These are phyloP conservation scores for Drosera spatulata DNA, from an alignment of 179 eudicot genomes.

Conservation along the genomic window DNA sequence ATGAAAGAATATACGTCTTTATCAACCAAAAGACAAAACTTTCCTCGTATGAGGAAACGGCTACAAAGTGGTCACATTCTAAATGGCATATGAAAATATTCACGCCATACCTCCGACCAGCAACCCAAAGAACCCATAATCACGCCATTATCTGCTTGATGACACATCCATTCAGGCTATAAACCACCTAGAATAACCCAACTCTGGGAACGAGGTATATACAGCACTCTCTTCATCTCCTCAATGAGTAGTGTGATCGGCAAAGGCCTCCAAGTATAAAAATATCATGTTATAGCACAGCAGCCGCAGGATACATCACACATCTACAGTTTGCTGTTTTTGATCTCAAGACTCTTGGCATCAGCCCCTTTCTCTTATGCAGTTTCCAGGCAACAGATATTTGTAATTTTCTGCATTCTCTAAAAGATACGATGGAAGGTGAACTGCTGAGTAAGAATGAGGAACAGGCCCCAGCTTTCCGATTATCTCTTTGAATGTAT, in stretches of 20 bases:
- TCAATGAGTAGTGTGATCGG: conserved; percentile 16
- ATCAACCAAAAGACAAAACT: conserved; percentile 11
- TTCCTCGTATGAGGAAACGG: conserved; percentile 9
- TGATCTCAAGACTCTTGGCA: background rate
- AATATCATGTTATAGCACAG: conserved; percentile 5
- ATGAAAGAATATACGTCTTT: conserved; percentile 26
- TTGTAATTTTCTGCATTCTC: conserved; percentile 34
- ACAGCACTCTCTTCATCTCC: conserved; percentile 17
- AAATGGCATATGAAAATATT: conserved; percentile 13
- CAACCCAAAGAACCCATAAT: background rate
- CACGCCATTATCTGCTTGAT: background rate
- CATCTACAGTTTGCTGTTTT: background rate
- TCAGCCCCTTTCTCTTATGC: conserved; percentile 31
- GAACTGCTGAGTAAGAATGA: conserved; percentile 38
- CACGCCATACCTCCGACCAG: conserved; percentile 11
- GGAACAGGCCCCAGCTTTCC: conserved; percentile 42
- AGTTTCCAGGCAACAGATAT: conserved; percentile 33
- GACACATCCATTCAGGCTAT: conserved; percentile 11
- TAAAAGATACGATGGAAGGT: conserved; percentile 33
- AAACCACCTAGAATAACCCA: conserved; percentile 19
- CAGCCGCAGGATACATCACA: background rate
- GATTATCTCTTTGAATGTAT: conserved; percentile 32
- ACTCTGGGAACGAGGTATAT: conserved; percentile 21
- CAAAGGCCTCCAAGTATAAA: conserved; percentile 14
- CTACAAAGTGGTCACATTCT: conserved; percentile 8